Evolutionary conservation across 2,329 filamentous ascomycete genomes (phyloP), one percentile per base, ranked within the genome.

Genomic region (Paracamarosporium sp.): DNA sequence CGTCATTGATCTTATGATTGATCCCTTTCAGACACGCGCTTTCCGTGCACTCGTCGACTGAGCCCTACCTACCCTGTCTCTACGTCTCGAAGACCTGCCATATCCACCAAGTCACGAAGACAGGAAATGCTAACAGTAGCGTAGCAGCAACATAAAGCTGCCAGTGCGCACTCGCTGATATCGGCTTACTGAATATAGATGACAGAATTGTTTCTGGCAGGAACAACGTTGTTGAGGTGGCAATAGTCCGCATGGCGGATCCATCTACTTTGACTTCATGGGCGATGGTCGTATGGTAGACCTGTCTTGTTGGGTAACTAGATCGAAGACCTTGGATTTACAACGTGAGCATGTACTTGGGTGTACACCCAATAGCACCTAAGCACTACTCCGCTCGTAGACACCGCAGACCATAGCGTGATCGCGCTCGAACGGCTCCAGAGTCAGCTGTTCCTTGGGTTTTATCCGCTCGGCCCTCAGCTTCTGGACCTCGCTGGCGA

Each of bases 401-500:
- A 87, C 79, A 80, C 85, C 86, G 66, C 82, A 81, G 59, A 89
- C 86, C 76, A 89, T 88, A 72, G 86, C 87, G 81, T 89, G 86
- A 75, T 89, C 86, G 81, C 85, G 81, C 80, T 87, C 85, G 78
- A 86, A 87, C 56, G 86, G 86, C 80, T 88, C 85, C 69, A 97
- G 86, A 64, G 93, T 96, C 76, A 97, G 83, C 84, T 97, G 93
- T 81, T 95, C 93, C 84, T 93, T 90, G 72, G 93, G 93, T 86
- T 96, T 96, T 79, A 77, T 73, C n/a, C 72, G 89, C 85, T 97
- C 93, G 66, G 93, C 91, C 74, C 94, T 90, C 83, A 99, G 88
- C 86, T 97, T 98, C 82, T 94, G 88, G 53, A 99, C 95, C 81
- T 99, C 95, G 70, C 86, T 85, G 59, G 95, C 92, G 78, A 99